phyloP scores from a whole-genome alignment of 768 basidiomycete genomes.

The Lactarius hengduanensis region DNA sequence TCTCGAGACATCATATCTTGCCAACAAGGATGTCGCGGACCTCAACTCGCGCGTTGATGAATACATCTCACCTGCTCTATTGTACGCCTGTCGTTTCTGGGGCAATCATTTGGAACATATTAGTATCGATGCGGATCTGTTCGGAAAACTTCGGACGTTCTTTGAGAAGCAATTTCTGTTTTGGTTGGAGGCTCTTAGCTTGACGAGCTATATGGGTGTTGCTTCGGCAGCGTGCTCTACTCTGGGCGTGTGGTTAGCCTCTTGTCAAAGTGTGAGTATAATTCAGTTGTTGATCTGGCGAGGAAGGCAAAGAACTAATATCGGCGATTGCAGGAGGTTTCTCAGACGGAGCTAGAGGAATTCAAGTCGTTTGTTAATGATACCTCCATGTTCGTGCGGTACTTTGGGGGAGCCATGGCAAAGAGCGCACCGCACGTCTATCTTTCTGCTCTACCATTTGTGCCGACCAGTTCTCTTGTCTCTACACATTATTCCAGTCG shows the following conservation, averaged over 20 bases:
- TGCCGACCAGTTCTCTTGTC: too few species aligned
- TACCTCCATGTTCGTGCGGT: too few species aligned
- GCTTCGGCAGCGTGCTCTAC: not conserved
- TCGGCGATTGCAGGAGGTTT: too few species aligned
- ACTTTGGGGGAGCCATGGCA: too few species aligned
- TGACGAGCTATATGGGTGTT: not conserved
- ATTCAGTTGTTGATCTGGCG: not conserved
- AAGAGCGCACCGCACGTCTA: too few species aligned
- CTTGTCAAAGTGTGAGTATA: not conserved
- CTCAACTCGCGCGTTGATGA: not conserved
- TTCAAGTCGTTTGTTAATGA: too few species aligned
- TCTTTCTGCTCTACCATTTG: too few species aligned
- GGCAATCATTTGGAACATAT: not conserved
- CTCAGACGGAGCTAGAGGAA: too few species aligned
- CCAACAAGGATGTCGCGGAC: not conserved
- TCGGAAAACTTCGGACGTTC: not conserved
- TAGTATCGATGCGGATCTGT: not conserved
- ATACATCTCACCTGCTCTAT: not conserved
- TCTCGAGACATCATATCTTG: slow-evolving; percentile 3
- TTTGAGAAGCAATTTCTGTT: not conserved
- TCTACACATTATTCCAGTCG: too few species aligned
- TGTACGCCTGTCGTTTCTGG: slow-evolving; percentile 13
- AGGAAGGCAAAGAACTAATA: too few species aligned
- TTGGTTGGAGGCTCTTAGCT: not conserved
- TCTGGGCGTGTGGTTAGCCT: not conserved